Evolutionary conservation across 2,329 filamentous ascomycete genomes (phyloP).

Genomic region (Delphinella strobiligena): DNA sequence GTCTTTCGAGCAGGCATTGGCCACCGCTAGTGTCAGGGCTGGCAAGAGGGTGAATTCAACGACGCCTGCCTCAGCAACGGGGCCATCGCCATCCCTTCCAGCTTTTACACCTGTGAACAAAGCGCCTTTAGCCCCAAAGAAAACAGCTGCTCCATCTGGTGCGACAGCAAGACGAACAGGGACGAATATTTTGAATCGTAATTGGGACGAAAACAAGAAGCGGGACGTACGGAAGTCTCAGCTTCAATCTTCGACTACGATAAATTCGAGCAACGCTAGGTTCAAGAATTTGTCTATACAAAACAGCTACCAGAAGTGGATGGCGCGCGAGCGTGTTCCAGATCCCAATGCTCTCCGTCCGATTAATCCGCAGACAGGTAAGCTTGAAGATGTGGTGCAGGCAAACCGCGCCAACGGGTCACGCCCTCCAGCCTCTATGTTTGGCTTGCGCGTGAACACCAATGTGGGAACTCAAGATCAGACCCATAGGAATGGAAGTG

Average conservation of each 20-base stretch:
- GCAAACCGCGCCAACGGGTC: too few relatives aligned
- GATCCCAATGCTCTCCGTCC: conserved; percentile 15
- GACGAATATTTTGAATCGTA: not conserved
- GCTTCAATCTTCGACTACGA: conserved; percentile 10
- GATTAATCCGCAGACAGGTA: conserved; percentile 20
- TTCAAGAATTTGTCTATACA: conserved; percentile 15
- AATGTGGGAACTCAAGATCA: not conserved
- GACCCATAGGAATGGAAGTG: too few relatives aligned
- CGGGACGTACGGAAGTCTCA: not conserved
- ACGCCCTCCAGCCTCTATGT: too few relatives aligned
- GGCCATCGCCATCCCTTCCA: too few relatives aligned
- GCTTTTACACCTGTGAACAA: too few relatives aligned
- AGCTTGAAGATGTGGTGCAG: not conserved
- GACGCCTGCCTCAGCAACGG: too few relatives aligned
- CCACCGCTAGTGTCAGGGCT: too few relatives aligned
- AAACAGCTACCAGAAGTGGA: conserved; percentile 14
- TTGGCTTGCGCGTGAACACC: not conserved
- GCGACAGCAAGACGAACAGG: too few relatives aligned
- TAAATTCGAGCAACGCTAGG: conserved; percentile 11
- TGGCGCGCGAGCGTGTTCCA: conserved; percentile 16
- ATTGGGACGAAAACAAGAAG: conserved; percentile 7
- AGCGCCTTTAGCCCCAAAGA: too few relatives aligned
- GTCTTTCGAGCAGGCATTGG: too few relatives aligned
- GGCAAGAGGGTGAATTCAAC: too few relatives aligned
- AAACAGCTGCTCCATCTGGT: too few relatives aligned